These are phyloP conservation scores for Tetratostichococcus sp. DNA, from an alignment of 139 green algal species.

Conservation along the genomic window DNA sequence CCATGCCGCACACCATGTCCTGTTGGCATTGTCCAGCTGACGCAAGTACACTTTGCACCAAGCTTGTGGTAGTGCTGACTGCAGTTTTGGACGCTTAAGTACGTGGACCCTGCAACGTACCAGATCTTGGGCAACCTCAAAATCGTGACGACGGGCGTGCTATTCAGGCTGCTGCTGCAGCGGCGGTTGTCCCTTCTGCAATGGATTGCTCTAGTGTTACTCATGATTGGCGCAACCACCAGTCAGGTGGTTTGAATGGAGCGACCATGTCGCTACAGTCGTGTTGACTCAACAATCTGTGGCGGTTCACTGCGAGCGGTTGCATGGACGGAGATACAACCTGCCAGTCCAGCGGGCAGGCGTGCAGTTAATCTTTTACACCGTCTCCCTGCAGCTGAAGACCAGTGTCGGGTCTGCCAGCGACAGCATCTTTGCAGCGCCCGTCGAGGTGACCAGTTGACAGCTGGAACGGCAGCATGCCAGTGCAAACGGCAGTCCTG, in stretches of 20 bases:
- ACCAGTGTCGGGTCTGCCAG: background rate
- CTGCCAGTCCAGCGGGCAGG: no score
- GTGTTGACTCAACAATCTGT: no score
- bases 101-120: slow-evolving; percentile 56
- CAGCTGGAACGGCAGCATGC: no score
- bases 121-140: slow-evolving; percentile 75
- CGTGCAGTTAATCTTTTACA: no score
- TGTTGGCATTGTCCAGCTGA: no score
- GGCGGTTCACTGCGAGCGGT: no score
- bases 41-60: no score
- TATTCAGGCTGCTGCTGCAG: slow-evolving; percentile 42
- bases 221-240: slow-evolving; percentile 47
- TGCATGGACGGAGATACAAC: no score
- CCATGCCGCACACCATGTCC: no score
- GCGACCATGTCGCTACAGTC: slow-evolving; percentile 76
- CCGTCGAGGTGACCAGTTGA: background rate
- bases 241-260: slow-evolving; percentile 38
- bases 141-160: slow-evolving; percentile 58
- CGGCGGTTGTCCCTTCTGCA: slow-evolving; percentile 35
- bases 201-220: slow-evolving; percentile 54
- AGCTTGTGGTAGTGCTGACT: no score
- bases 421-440: background rate
- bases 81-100: slow-evolving; percentile 50
- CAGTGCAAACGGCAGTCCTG: no score
- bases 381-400: background rate